Percentiles rank a stretch among this genome's conserved stretches.
These are phyloP conservation scores for Cyclanthera cordifolia DNA, from an alignment of 306 rosid species.

Conservation along the genomic window DNA sequence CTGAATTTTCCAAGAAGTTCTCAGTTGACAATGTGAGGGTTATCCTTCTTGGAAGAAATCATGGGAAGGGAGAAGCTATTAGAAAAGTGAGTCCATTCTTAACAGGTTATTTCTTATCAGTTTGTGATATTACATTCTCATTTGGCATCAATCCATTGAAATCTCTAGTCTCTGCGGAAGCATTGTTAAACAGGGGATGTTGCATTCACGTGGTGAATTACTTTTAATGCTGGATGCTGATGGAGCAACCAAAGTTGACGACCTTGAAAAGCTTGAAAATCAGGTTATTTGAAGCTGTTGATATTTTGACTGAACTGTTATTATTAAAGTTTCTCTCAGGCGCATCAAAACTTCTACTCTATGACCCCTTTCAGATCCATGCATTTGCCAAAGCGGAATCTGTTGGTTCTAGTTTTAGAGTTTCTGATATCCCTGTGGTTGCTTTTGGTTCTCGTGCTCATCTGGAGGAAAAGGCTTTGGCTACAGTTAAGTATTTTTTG, in stretches of 20 bases:
- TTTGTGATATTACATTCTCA: background rate
- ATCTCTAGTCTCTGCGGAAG: slow-evolving; percentile 45
- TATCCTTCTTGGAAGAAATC: slow-evolving; percentile 81
- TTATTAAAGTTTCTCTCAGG: background rate
- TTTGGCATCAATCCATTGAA: slow-evolving; percentile 36
- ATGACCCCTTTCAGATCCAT: slow-evolving; percentile 44
- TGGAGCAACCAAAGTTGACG: slow-evolving; percentile 87
- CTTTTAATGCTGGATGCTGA: slow-evolving; percentile 98
- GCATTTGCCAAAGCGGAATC: slow-evolving; percentile 28
- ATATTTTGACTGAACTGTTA: background rate
- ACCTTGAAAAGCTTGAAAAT: slow-evolving; percentile 83
- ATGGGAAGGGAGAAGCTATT: slow-evolving; percentile 96
- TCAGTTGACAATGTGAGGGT: slow-evolving; percentile 74
- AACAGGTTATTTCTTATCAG: background rate
- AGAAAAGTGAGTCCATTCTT: slow-evolving; percentile 69
- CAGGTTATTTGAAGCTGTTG: slow-evolving; percentile 31
- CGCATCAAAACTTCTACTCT: background rate
- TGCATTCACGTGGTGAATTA: slow-evolving; percentile 94
- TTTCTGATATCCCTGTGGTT: slow-evolving; percentile 70
- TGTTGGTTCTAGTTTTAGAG: slow-evolving; percentile 40
- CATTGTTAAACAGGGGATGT: slow-evolving; percentile 91
- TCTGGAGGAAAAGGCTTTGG: slow-evolving; percentile 88
- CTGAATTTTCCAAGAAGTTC: slow-evolving; percentile 58
- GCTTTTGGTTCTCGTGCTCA: slow-evolving; percentile 99
- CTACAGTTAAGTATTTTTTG: slow-evolving; percentile 55